Evolutionary conservation across 495 filamentous ascomycete species (phyloP).

Genomic region (Articulospora tetracladia): DNA sequence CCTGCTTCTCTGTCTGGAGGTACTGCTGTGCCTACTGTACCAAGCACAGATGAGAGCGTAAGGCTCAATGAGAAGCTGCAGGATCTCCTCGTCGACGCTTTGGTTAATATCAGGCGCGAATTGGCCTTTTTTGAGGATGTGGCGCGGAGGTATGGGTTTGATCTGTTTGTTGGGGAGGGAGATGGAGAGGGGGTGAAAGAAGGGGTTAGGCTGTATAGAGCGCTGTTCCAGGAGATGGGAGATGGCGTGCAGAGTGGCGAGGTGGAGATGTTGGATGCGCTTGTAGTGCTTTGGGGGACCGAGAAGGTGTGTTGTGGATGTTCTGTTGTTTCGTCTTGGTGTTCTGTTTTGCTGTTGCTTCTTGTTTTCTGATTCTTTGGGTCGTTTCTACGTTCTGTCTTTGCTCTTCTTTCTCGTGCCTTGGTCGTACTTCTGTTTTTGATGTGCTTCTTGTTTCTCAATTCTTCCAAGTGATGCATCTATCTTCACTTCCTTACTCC

Average conservation of each 20-base stretch:
- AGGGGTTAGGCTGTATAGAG: slow-evolving; percentile 18
- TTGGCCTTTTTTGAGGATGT: slow-evolving; percentile 65
- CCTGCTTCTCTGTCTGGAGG: too few relatives aligned
- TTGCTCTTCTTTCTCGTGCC: too few relatives aligned
- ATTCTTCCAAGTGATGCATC: too few relatives aligned
- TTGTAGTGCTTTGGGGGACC: slow-evolving; percentile 71
- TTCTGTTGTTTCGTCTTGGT: too few relatives aligned
- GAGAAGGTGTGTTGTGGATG: slow-evolving; percentile 40
- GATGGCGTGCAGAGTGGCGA: slow-evolving; percentile 6
- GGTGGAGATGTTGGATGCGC: slow-evolving; percentile 51
- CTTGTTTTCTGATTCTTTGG: too few relatives aligned
- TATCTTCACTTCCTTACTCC: too few relatives aligned
- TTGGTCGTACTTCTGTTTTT: too few relatives aligned
- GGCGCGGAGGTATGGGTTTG: slow-evolving; percentile 56
- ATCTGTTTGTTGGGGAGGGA: slow-evolving; percentile 39
- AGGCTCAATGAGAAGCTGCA: slow-evolving; percentile 48
- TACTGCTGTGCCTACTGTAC: too few relatives aligned
- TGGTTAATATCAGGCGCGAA: slow-evolving; percentile 62
- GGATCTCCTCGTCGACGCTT: slow-evolving; percentile 57
- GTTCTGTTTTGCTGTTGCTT: too few relatives aligned
- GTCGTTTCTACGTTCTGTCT: too few relatives aligned
- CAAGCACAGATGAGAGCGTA: too few relatives aligned
- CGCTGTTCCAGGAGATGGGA: slow-evolving; percentile 28
- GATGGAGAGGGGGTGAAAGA: slow-evolving; percentile 27
- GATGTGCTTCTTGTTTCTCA: too few relatives aligned